A percentile compares a stretch with the other conserved stretches of the same genome.
Evolutionary conservation across 331 rosid species (phyloP).

Genomic region (Rhamnella rubrinervis): DNA sequence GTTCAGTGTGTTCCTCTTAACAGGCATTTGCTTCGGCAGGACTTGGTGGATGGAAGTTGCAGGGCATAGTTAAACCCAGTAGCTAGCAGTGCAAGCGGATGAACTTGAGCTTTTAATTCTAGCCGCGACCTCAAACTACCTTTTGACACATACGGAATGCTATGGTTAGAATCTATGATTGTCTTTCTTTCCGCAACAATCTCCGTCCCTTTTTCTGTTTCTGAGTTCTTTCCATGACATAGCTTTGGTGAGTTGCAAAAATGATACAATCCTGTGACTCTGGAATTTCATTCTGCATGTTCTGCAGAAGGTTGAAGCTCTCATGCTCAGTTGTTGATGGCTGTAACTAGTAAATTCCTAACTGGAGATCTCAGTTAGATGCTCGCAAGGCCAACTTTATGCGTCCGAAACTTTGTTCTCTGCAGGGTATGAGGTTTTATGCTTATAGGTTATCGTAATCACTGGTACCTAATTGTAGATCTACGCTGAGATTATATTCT

Average conservation of each 20-base stretch:
- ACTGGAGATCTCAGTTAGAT: neutral
- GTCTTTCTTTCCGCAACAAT: neutral
- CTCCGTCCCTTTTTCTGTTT: too few species aligned
- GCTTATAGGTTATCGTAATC: too few species aligned
- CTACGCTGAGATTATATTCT: too few species aligned
- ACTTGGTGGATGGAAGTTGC: conserved; percentile 97
- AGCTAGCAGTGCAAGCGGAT: conserved; percentile 33
- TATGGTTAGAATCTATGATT: neutral
- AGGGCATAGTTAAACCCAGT: conserved; percentile 79
- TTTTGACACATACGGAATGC: neutral
- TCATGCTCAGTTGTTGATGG: neutral
- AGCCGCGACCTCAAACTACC: neutral
- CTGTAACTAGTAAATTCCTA: neutral
- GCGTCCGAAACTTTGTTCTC: neutral
- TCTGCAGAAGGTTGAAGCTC: neutral
- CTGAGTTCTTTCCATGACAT: too few species aligned
- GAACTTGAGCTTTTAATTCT: conserved; percentile 16
- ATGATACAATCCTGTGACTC: neutral
- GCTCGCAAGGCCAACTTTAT: neutral
- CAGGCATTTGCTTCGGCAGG: conserved; percentile 95
- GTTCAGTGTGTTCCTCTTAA: conserved; percentile 14
- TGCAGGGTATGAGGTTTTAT: neutral
- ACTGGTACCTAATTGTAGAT: too few species aligned
- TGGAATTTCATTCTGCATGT: neutral
- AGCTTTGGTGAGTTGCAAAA: neutral